These are phyloP conservation scores for Carex parvula DNA, from an alignment of 176 grass and related monocot species.

Conservation along the genomic window DNA sequence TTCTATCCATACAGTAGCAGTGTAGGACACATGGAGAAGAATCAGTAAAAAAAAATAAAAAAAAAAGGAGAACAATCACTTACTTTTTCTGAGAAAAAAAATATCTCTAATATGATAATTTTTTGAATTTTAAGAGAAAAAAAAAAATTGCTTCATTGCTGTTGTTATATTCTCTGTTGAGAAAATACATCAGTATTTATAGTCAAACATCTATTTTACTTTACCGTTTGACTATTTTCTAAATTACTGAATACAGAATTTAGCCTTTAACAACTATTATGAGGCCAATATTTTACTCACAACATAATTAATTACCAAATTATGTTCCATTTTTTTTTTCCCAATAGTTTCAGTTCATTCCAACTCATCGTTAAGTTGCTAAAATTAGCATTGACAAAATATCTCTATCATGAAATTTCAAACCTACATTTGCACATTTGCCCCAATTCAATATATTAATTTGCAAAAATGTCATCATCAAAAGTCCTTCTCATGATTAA, in stretches of 20 bases:
- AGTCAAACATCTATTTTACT: too few species aligned
- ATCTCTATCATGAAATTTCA: neutral
- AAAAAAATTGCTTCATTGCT: too few species aligned
- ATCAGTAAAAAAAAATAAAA: neutral
- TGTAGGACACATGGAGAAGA: neutral
- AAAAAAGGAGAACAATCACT: neutral
- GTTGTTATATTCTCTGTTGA: too few species aligned
- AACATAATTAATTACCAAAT: neutral
- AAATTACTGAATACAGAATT: too few species aligned
- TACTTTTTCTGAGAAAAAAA: too few species aligned
- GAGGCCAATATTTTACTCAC: too few species aligned
- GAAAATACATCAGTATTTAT: too few species aligned
- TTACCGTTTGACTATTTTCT: too few species aligned
- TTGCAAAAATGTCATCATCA: neutral
- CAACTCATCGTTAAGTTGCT: neutral
- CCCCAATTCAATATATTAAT: neutral
- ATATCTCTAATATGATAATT: neutral
- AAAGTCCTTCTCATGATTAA: neutral
- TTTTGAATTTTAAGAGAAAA: too few species aligned
- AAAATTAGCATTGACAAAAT: neutral
- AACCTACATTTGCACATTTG: neutral
- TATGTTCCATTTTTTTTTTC: neutral
- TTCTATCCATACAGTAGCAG: neutral
- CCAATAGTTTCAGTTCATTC: neutral
- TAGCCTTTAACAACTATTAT: too few species aligned